phyloP scores from a whole-genome alignment of 2,329 filamentous ascomycete species.

The Fusarium buxicola region DNA sequence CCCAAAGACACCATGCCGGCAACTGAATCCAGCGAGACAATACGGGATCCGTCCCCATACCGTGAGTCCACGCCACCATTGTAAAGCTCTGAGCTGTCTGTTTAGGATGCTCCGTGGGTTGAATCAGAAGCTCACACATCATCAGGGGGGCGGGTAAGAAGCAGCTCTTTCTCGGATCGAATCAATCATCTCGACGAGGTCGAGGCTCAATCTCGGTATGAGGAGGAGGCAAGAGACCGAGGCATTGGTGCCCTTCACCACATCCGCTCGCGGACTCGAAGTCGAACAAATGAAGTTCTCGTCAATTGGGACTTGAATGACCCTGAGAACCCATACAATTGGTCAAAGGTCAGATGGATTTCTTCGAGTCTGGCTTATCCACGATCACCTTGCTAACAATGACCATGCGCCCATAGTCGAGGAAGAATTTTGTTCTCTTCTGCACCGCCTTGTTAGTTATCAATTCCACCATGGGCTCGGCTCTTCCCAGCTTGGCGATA shows the following conservation, averaged over 20 bases:
- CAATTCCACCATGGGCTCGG: slow-evolving; percentile 75
- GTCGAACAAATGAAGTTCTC: slow-evolving; percentile 49
- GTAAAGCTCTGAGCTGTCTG: neutral
- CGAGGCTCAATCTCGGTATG: slow-evolving; percentile 56
- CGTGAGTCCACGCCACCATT: slow-evolving; percentile 37
- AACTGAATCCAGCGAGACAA: slow-evolving; percentile 46
- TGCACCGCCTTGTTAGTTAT: slow-evolving; percentile 69
- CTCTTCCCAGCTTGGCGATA: slow-evolving; percentile 72
- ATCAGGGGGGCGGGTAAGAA: slow-evolving; percentile 42
- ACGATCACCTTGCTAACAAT: neutral
- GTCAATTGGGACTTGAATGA: slow-evolving; percentile 62
- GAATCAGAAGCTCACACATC: slow-evolving; percentile 26
- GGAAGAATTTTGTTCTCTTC: slow-evolving; percentile 66
- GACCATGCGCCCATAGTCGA: slow-evolving; percentile 52
- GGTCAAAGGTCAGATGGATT: slow-evolving; percentile 52
- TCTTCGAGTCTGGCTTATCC: neutral
- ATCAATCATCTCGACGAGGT: slow-evolving; percentile 50
- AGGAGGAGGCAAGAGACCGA: slow-evolving; percentile 55
- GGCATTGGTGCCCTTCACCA: slow-evolving; percentile 50
- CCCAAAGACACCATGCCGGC: slow-evolving; percentile 35
- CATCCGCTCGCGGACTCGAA: slow-evolving; percentile 51
- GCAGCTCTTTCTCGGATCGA: slow-evolving; percentile 40
- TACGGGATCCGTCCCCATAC: slow-evolving; percentile 42
- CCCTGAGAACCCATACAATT: slow-evolving; percentile 66
- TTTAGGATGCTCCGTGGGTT: neutral